Percentiles rank a stretch among this genome's conserved stretches.
Conservation (phyloP, 164 flowering plant species). For the grape (Vitis vinifera) region DNA sequence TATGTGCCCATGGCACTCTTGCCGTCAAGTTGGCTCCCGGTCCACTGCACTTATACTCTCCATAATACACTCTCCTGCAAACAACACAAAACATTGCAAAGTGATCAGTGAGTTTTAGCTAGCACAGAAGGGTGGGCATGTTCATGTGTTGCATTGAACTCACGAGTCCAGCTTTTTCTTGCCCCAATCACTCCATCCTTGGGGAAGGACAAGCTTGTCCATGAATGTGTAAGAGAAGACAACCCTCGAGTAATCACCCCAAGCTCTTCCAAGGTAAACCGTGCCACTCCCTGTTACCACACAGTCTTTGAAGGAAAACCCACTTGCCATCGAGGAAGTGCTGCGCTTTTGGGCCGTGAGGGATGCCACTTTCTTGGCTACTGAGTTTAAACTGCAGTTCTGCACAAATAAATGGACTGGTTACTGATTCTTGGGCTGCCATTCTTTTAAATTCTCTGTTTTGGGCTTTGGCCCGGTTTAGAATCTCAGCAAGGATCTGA, state of each 20-base stretch:
- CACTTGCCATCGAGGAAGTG: slow-evolving; percentile 40
- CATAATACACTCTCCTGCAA: slow-evolving; percentile 58
- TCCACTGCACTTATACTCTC: slow-evolving; percentile 81
- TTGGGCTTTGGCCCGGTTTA: too few species aligned
- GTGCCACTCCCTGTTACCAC: slow-evolving; percentile 57
- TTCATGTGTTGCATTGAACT: slow-evolving; percentile 6
- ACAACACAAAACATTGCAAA: background rate
- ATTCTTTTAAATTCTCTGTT: too few species aligned
- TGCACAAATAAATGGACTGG: slow-evolving; percentile 13
- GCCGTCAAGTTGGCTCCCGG: slow-evolving; percentile 58
- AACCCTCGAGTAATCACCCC: slow-evolving; percentile 77
- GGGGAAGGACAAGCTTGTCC: slow-evolving; percentile 56
- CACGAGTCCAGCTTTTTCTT: slow-evolving; percentile 43
- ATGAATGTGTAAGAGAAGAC: slow-evolving; percentile 70
- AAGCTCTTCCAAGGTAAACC: slow-evolving; percentile 73
- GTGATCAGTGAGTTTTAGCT: background rate
- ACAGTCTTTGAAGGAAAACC: slow-evolving; percentile 68
- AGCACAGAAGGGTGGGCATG: too few species aligned
- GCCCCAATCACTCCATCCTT: slow-evolving; percentile 85
- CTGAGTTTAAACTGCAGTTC: slow-evolving; percentile 63
- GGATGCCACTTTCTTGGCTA: slow-evolving; percentile 57
- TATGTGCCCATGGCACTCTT: slow-evolving; percentile 71
- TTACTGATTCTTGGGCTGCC: background rate
- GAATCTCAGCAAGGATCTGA: too few species aligned
- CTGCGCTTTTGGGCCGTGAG: slow-evolving; percentile 69